Evolutionary conservation across 1,139 yeast genomes (phyloP), one percentile per base, ranked within the genome.

Genomic region (Blastobotrys arbuscula): DNA sequence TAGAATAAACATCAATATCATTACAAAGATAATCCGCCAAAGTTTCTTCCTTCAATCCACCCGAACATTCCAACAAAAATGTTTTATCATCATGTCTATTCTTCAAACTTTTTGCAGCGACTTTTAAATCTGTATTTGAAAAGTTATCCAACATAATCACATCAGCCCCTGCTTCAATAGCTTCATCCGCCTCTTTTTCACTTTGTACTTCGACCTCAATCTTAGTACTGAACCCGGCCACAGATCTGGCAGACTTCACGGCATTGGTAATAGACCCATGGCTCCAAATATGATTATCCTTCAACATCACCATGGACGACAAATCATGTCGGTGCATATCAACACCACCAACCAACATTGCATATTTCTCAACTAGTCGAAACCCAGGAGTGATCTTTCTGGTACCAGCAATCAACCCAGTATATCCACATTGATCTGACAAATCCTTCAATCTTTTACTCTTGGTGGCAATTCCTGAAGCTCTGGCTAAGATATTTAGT

Each of bases 381-480:
- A 90, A 76, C 0, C 97, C 97, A 0, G 97, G 97, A 0, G 97
- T 90, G n/a, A 97, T 90, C 67, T 90, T 90, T 62, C 97, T 79
- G 1, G 97, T 90, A n/a, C 97, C 97, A 0, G 97, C 97, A 63
- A 90, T 87, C 33, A 83, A 74, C 0, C 97, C 97, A 2, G 71
- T 71, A 64, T 82, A 90, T 0, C 95, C 95, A n/a, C 78, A 70
- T 39, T 77, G 69, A 52, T 80, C 77, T 0, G 96, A 96, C 50
- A 80, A 67, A 18, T 70, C 63, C 49, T 82, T 71, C 12, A 90
- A 77, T 28, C 71, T 68, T 47, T 72, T 69, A 1, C 95, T 81
- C 55, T 66, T 65, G 1, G 96, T 84, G n/a, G 97, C 96, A 45
- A 90, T 77, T 1, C 97, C 97, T 1, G 95, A 84, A 39, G 89